Base-by-base conservation (phyloP, 2,329 filamentous ascomycete genomes). In the Thermochaetoides dissita region DNA sequence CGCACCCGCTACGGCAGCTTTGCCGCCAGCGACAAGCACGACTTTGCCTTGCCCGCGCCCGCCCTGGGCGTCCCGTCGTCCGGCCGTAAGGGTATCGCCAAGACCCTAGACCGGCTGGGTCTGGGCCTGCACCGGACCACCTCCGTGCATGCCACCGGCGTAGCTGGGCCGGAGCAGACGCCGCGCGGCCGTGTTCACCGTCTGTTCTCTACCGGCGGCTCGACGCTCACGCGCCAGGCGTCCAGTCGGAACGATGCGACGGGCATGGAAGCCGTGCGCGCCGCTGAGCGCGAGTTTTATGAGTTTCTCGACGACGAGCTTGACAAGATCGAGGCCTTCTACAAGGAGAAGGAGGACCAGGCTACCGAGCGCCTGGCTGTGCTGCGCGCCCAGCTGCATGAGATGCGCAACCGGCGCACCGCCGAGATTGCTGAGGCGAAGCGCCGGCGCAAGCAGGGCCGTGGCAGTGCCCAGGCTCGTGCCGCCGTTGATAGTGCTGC, bases 321-420 rank as follows among this genome's bases (percentile, higher is more conserved):
- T 10, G 71, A 79, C n/a, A 98, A 96, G 62, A 85, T 98, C 8
- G 88, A 98, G 57, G 63, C 68, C 0, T 98, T 98, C 56, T 96
- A 96, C 65, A 79, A 76, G 52, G 65, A 76, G 51, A 95, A 95
- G 57, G 91, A 98, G 57, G 73, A 84, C 29, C 85, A 95, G 57
- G 85, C 89, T 0, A 81, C 77, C 0, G 66, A 79, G 42, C 76
- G 88, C 2, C 65, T 95, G 24, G 64, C 67, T 1, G 59, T 81
- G 4, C 67, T 98, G 37, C 76, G 84, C 35, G 77, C 87, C 40
- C 91, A 98, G 58, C 69, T 98, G 30, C 88, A 94, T 56, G 83
- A 93, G 53, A 94, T 96, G 86, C 75, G 87, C 36, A 86, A 93
- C 57, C 75, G 82, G 10, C 78, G 89, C 17, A 71, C 85, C 29